phyloP scores from a whole-genome alignment of 2,329 filamentous ascomycete species.

The Thelonectria blattea region DNA sequence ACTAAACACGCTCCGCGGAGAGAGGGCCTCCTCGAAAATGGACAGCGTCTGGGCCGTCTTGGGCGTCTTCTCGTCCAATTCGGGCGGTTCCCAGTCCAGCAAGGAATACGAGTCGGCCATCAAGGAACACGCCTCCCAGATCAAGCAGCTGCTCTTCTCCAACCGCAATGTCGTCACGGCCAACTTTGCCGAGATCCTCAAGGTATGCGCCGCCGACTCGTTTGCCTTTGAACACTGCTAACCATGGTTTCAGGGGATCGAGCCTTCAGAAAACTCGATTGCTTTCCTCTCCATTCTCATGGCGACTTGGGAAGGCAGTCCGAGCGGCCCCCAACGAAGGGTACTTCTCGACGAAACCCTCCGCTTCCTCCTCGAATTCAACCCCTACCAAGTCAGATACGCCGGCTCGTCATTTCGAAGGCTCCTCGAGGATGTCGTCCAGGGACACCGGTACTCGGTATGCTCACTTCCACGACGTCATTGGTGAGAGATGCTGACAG shows the following conservation, averaged over 20 bases:
- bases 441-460: slow-evolving; percentile 52
- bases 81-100: slow-evolving; percentile 32
- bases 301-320: slow-evolving; percentile 40
- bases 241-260: slow-evolving; percentile 47
- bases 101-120: slow-evolving; percentile 50
- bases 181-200: slow-evolving; percentile 48
- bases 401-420: slow-evolving; percentile 50
- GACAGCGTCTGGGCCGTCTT: slow-evolving; percentile 42
- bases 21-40: slow-evolving; percentile 36
- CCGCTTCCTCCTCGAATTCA: slow-evolving; percentile 55
- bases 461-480: neutral
- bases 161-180: slow-evolving; percentile 40
- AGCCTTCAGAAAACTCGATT: slow-evolving; percentile 57
- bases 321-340: slow-evolving; percentile 41
- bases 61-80: slow-evolving; percentile 49
- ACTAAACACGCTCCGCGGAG: slow-evolving; percentile 9
- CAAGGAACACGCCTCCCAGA: slow-evolving; percentile 45
- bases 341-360: slow-evolving; percentile 50
- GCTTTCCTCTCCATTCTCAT: slow-evolving; percentile 58
- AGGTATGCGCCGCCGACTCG: slow-evolving; percentile 39
- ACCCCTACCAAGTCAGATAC: slow-evolving; percentile 60
- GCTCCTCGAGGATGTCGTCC: slow-evolving; percentile 50
- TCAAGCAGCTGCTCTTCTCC: slow-evolving; percentile 48
- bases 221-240: slow-evolving; percentile 19
- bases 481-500: slow-evolving; percentile 17